Base-by-base conservation (phyloP, 2,329 filamentous ascomycete genomes). In the Pseudohalonectria lignicola region DNA sequence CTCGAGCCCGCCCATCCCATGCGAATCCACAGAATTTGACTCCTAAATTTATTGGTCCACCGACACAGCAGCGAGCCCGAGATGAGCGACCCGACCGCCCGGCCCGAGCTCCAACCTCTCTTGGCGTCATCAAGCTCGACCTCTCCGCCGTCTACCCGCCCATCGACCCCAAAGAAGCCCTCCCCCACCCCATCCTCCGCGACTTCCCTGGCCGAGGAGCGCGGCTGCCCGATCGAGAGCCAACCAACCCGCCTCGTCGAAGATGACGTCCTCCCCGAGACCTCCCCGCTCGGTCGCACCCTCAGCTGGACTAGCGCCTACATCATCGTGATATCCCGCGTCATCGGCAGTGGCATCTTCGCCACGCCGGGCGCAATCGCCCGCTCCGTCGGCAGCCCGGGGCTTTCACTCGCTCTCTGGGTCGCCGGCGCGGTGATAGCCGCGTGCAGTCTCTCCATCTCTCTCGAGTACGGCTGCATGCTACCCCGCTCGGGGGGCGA, bases 341-440 rank as follows among this genome's bases (percentile, higher is more conserved):
- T 84, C 5, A 76, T 84, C 21, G 79, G 79, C 11, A 79, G 70
- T 48, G 80, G 79, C 19, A 82, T 86, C 45, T 86, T 85, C 49
- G 79, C 80, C 1, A 83, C 79, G 0, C 81, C 78, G 0, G 79
- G 76, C 0, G 68, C 77, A 4, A 82, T 86, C 36, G 64, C 82
- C 3, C 69, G 74, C 28, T 70, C 74, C 0, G 74, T 77, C 2
- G 82, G 82, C 2, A 85, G 79, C 39, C 65, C 79, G 0, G 79
- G 79, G 0, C 56, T 84, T 3, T 68, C 76, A 0, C 54, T 85
- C 2, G 45, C 68, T 1, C 54, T 85, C 3, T 85, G 81, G 81
- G 39, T 79, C 0, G 54, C 74, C 0, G 80, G 79, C 1, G 74
- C 76, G 0, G 46, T 76, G 2, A 61, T 83, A 7, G 71, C 76